Evolutionary conservation across 2,329 filamentous ascomycete genomes (phyloP).

Genomic region (Monosporascus sp.): DNA sequence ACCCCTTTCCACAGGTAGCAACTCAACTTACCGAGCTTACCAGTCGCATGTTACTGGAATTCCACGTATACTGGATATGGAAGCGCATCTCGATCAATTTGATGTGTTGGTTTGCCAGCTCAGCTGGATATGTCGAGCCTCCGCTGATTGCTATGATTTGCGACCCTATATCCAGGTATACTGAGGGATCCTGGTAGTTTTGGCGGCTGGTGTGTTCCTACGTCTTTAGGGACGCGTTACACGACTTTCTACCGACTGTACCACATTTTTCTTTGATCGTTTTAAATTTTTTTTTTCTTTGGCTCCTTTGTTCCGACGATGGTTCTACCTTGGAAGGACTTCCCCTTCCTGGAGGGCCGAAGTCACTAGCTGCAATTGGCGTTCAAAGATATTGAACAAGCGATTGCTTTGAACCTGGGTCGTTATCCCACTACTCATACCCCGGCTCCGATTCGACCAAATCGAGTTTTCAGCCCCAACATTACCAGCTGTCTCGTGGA

Average conservation of each 20-base stretch:
- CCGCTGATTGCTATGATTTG: conserved; percentile 6
- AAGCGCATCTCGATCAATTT: conserved; percentile 16
- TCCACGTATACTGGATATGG: conserved; percentile 23
- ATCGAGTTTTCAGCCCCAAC: conserved; percentile 1
- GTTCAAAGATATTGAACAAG: background rate
- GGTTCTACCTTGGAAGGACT: background rate
- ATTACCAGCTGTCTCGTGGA: conserved; percentile 2
- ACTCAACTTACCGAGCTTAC: conserved; percentile 14
- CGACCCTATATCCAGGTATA: conserved; percentile 7
- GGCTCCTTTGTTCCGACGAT: background rate
- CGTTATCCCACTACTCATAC: conserved; percentile 2
- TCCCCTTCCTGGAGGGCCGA: background rate
- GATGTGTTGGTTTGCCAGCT: conserved; percentile 22
- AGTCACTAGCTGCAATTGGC: background rate
- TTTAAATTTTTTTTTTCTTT: background rate
- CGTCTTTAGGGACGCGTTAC: background rate
- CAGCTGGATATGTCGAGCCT: conserved; percentile 23
- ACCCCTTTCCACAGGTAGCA: conserved; percentile 12
- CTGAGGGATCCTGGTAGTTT: conserved; percentile 9
- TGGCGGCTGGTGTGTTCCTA: conserved; percentile 1
- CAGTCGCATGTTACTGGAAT: conserved; percentile 23
- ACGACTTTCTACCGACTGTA: background rate
- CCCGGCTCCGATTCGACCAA: conserved; percentile 1
- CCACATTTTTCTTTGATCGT: background rate
- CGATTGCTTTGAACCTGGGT: background rate